Percentiles rank a stretch among this genome's conserved stretches.
Conservation (phyloP, 2,329 filamentous ascomycete genomes). For the Paracamarosporium sp. region DNA sequence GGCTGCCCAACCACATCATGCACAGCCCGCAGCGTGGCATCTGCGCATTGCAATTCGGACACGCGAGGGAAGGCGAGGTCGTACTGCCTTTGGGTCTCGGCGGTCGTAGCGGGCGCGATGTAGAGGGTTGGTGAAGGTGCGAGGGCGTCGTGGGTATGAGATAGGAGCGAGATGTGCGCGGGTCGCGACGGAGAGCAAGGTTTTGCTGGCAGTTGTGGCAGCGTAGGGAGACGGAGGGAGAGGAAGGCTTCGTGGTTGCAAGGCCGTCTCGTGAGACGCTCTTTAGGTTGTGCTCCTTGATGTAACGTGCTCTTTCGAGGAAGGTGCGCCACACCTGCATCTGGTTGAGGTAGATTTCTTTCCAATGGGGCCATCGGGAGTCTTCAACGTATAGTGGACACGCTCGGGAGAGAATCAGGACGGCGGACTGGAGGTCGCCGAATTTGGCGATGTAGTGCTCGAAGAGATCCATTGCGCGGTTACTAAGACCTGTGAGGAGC, state of each 20-base stretch:
- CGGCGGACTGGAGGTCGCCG: conserved; percentile 79
- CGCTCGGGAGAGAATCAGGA: conserved; percentile 75
- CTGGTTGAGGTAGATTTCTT: conserved; percentile 75
- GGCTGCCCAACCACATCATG: conserved; percentile 66
- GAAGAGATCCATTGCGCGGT: conserved; percentile 75
- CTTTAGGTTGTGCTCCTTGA: conserved; percentile 75
- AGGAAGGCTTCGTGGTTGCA: conserved; percentile 68
- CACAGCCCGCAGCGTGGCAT: conserved; percentile 70
- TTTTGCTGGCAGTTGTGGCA: conserved; percentile 75
- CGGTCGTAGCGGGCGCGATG: conserved; percentile 12
- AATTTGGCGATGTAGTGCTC: conserved; percentile 78
- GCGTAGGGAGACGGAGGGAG: conserved; percentile 73
- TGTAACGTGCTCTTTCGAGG: conserved; percentile 77
- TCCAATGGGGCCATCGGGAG: conserved; percentile 76
- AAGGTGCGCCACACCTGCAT: conserved; percentile 75
- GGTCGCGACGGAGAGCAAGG: conserved; percentile 52
- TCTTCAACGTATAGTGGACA: conserved; percentile 80
- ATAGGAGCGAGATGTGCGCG: conserved; percentile 23
- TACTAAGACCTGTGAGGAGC: conserved; percentile 77
- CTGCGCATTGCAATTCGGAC: conserved; percentile 66
- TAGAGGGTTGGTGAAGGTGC: background rate
- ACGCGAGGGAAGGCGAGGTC: conserved; percentile 58
- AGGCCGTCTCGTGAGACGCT: conserved; percentile 68
- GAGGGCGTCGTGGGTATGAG: conserved; percentile 23
- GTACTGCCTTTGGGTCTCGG: conserved; percentile 32